Percentiles rank a stretch among this genome's conserved stretches.
phyloP scores from a whole-genome alignment of 2,329 filamentous ascomycete species.

The Elsinoe arachidis region DNA sequence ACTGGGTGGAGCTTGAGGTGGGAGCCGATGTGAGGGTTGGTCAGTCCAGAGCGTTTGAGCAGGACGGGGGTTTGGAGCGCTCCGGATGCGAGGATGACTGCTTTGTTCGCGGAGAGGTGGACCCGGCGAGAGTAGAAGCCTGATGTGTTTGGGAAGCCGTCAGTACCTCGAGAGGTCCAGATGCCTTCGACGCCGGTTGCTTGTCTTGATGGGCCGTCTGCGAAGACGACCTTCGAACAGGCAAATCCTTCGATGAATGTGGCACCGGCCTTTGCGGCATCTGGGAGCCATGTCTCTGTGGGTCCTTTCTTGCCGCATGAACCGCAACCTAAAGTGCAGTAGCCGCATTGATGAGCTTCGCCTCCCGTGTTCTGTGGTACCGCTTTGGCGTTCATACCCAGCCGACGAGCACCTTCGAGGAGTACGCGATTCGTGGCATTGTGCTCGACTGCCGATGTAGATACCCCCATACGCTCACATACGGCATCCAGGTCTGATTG shows the following conservation, averaged over 20 bases:
- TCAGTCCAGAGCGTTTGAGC: conserved; percentile 67
- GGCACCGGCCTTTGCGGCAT: conserved; percentile 68
- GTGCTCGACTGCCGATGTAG: conserved; percentile 56
- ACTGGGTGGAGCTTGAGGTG: conserved; percentile 79
- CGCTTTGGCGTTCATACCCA: conserved; percentile 60
- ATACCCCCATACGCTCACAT: conserved; percentile 69
- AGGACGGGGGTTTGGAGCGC: conserved; percentile 69
- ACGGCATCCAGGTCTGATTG: conserved; percentile 74
- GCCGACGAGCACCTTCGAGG: conserved; percentile 63
- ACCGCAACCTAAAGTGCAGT: conserved; percentile 52
- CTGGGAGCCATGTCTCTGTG: conserved; percentile 65
- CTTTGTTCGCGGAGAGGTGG: conserved; percentile 64
- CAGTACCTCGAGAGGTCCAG: conserved; percentile 60
- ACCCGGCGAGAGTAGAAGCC: conserved; percentile 45
- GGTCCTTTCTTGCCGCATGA: conserved; percentile 72
- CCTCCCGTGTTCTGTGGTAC: conserved; percentile 76
- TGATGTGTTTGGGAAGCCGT: conserved; percentile 26
- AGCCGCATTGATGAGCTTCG: conserved; percentile 62
- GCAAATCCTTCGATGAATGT: conserved; percentile 76
- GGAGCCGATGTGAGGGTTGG: conserved; percentile 70
- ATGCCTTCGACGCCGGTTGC: conserved; percentile 64
- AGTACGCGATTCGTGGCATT: conserved; percentile 63
- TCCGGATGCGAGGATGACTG: conserved; percentile 67
- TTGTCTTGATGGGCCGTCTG: conserved; percentile 35
- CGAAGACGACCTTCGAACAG: conserved; percentile 62